A percentile compares a stretch with the other conserved stretches of the same genome.
phyloP scores from a whole-genome alignment of 2,329 filamentous ascomycete species.

The Pseudogymnoascus sp. region DNA sequence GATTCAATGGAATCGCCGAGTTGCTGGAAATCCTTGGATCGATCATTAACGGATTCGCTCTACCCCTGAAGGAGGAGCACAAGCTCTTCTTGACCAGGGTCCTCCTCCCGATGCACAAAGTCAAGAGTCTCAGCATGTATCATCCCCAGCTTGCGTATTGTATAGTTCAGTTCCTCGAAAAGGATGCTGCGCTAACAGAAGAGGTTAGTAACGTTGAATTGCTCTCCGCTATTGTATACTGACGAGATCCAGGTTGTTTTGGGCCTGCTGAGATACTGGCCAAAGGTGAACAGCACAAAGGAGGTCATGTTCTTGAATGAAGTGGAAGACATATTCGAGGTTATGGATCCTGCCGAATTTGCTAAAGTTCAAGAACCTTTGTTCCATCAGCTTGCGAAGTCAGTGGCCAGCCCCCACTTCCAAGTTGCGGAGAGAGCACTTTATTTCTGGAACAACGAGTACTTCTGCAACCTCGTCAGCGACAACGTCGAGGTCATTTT shows the following conservation, averaged over 20 bases:
- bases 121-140: constrained; percentile 99
- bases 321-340: constrained; percentile 98
- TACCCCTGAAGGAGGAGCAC: constrained; percentile 96
- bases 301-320: constrained; percentile 99
- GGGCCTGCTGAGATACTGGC: constrained; percentile 92
- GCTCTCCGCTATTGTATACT: constrained; percentile 9
- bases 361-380: constrained; percentile 97
- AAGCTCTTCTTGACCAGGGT: constrained; percentile 95
- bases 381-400: constrained; percentile 96
- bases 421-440: constrained; percentile 95
- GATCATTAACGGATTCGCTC: constrained; percentile 97
- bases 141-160: constrained; percentile 97
- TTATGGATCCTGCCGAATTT: constrained; percentile 98
- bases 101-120: constrained; percentile 89
- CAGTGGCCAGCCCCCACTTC: constrained; percentile 96
- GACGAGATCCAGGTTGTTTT: constrained; percentile 65
- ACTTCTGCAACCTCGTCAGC: constrained; percentile 98
- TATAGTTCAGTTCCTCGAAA: constrained; percentile 97
- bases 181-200: constrained; percentile 93
- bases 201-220: constrained; percentile 53
- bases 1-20: constrained; percentile 97
- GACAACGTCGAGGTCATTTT: constrained; percentile 98
- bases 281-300: constrained; percentile 98
- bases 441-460: constrained; percentile 99
- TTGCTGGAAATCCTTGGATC: constrained; percentile 93